Percentiles rank a stretch among this genome's conserved stretches.
phyloP scores from a whole-genome alignment of 768 basidiomycete species.

The Mycena rebaudengoi region DNA sequence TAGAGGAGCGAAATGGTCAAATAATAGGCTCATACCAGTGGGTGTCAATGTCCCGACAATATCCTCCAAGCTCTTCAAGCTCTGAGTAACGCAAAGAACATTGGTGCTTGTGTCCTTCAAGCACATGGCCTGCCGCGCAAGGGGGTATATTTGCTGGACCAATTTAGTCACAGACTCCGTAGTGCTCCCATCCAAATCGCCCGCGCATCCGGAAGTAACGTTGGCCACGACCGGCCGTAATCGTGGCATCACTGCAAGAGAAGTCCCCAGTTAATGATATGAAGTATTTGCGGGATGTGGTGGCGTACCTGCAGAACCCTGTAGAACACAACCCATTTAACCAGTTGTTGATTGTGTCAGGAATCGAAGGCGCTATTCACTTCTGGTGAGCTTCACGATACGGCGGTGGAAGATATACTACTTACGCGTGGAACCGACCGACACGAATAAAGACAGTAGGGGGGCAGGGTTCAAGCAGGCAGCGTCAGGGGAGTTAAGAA shows the following conservation, averaged over 20 bases:
- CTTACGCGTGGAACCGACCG: too few species aligned
- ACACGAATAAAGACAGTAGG: constrained; percentile 20
- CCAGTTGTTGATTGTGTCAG: constrained; percentile 67
- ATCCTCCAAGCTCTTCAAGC: constrained; percentile 55
- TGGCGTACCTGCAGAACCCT: constrained; percentile 27
- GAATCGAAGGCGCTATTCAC: too few species aligned
- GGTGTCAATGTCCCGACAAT: constrained; percentile 42
- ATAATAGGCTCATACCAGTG: too few species aligned
- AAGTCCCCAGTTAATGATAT: background rate
- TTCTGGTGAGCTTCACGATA: too few species aligned
- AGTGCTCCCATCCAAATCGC: constrained; percentile 39
- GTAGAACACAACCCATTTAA: constrained; percentile 61
- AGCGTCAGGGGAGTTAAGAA: constrained; percentile 56
- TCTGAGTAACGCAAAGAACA: constrained; percentile 61
- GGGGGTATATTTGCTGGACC: constrained; percentile 56
- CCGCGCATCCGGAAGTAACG: constrained; percentile 59
- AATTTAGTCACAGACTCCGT: constrained; percentile 33
- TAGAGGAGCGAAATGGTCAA: too few species aligned
- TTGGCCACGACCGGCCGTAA: constrained; percentile 63
- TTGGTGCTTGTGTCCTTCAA: constrained; percentile 53
- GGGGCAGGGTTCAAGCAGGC: constrained; percentile 57
- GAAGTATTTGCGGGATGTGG: background rate
- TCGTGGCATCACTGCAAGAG: constrained; percentile 66
- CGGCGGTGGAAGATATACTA: too few species aligned
- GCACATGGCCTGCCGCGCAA: constrained; percentile 57